Evolutionary conservation across 225 moss, liverwort and hornwort species (phyloP).

Genomic region (Anthoceros angustus): DNA sequence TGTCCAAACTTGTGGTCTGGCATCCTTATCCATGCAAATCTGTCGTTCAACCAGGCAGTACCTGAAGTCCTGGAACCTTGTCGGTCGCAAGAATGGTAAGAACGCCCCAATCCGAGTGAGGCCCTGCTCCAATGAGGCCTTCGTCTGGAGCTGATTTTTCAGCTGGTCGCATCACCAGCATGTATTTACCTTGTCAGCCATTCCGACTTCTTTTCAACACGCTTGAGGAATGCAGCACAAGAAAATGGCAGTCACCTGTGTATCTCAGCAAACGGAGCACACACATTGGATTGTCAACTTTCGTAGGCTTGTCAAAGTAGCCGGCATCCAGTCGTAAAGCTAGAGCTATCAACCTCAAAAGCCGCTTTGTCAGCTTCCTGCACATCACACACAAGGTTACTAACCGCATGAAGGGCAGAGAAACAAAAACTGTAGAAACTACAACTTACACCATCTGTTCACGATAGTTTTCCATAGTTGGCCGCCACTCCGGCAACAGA

Average conservation of each 20-base stretch:
- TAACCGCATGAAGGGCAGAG: too few relatives aligned
- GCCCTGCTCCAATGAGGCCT: conserved; percentile 66
- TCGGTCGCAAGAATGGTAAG: conserved; percentile 79
- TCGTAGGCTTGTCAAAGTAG: conserved; percentile 50
- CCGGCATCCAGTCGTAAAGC: conserved; percentile 53
- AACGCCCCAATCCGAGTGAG: conserved; percentile 90
- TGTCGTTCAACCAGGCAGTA: conserved; percentile 15
- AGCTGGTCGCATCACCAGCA: conserved; percentile 22
- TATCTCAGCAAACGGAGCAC: conserved; percentile 59
- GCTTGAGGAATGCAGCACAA: background rate
- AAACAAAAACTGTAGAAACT: too few relatives aligned
- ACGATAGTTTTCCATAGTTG: conserved; percentile 61
- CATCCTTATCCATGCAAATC: conserved; percentile 76
- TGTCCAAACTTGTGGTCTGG: conserved; percentile 57
- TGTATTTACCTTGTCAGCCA: background rate
- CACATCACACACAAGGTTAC: background rate
- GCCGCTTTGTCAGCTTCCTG: conserved; percentile 49
- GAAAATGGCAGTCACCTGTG: conserved; percentile 25
- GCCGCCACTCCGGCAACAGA: conserved; percentile 51
- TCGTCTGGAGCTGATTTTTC: conserved; percentile 44
- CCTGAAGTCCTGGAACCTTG: conserved; percentile 65
- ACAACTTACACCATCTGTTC: conserved; percentile 46
- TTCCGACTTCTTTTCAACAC: background rate
- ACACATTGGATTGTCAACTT: conserved; percentile 56
- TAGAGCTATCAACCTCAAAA: conserved; percentile 54